These are phyloP conservation scores for Hyphodiscus sp. DNA, from an alignment of 2,329 filamentous ascomycete genomes.

Conservation along the genomic window DNA sequence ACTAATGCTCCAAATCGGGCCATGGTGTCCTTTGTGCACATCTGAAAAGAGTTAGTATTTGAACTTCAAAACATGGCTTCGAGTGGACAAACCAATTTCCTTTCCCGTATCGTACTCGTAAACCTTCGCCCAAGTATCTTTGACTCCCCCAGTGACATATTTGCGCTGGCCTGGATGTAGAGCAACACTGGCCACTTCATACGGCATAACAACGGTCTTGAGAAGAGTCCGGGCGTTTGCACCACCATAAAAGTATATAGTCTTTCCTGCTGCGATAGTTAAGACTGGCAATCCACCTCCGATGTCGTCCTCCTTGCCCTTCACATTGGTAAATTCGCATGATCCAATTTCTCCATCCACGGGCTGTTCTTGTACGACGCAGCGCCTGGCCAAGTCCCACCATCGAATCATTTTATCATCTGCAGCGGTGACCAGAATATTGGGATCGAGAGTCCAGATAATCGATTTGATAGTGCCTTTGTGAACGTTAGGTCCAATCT, in stretches of 20 bases:
- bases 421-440: slow-evolving; percentile 82
- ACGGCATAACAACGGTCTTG: slow-evolving; percentile 72
- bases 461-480: slow-evolving; percentile 91
- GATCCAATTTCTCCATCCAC: slow-evolving; percentile 84
- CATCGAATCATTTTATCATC: slow-evolving; percentile 88
- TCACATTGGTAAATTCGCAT: slow-evolving; percentile 75
- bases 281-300: slow-evolving; percentile 66
- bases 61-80: not conserved
- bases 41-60: slow-evolving; percentile 44
- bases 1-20: slow-evolving; percentile 91
- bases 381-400: slow-evolving; percentile 79
- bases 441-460: slow-evolving; percentile 85
- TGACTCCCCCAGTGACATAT: slow-evolving; percentile 83
- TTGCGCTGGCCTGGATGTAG: slow-evolving; percentile 75
- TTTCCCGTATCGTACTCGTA: slow-evolving; percentile 80
- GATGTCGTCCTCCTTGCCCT: slow-evolving; percentile 54
- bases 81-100: slow-evolving; percentile 57
- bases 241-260: slow-evolving; percentile 86
- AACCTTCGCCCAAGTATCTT: slow-evolving; percentile 94
- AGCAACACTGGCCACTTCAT: slow-evolving; percentile 86
- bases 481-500: slow-evolving; percentile 82
- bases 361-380: slow-evolving; percentile 67
- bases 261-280: slow-evolving; percentile 89
- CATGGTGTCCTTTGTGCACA: slow-evolving; percentile 93
- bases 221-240: slow-evolving; percentile 61